phyloP scores from a whole-genome alignment of 1,284 basidiomycete species.

The Wallemia hederae region DNA sequence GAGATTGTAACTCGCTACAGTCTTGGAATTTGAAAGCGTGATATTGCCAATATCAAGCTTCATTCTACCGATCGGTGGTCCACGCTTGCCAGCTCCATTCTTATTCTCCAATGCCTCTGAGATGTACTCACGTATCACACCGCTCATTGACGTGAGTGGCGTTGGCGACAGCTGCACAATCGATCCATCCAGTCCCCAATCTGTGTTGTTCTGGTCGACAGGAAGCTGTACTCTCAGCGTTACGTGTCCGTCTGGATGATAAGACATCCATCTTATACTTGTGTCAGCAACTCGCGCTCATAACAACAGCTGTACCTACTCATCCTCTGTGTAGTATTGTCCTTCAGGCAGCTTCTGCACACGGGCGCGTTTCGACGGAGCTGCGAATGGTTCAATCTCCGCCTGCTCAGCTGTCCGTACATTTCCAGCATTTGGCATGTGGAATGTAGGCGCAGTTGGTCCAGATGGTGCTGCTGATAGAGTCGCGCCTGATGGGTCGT shows the following conservation, averaged over 20 bases:
- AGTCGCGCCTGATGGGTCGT: neutral
- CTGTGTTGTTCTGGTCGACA: neutral
- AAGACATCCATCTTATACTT: neutral
- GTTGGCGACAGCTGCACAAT: neutral
- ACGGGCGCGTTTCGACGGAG: conserved; percentile 32
- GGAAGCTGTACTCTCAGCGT: neutral
- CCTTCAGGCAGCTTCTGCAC: conserved; percentile 52
- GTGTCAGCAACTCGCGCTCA: conserved; percentile 43
- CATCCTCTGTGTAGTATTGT: conserved; percentile 40
- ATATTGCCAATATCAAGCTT: neutral
- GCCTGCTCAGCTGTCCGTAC: conserved; percentile 48
- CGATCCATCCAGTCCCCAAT: neutral
- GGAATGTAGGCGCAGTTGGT: conserved; percentile 11
- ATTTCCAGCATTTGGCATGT: conserved; percentile 3
- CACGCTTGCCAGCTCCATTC: neutral
- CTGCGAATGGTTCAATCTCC: conserved; percentile 31
- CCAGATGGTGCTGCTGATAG: conserved; percentile 5
- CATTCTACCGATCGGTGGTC: neutral
- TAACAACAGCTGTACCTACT: conserved; percentile 9
- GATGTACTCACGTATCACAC: neutral
- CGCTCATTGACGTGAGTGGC: neutral
- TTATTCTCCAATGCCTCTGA: neutral
- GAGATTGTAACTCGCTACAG: conserved; percentile 58
- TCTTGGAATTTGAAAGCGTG: conserved; percentile 30
- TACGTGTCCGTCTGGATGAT: neutral